Base-by-base conservation (phyloP, 257 asterid species). In the Solanum chmielewskii region DNA sequence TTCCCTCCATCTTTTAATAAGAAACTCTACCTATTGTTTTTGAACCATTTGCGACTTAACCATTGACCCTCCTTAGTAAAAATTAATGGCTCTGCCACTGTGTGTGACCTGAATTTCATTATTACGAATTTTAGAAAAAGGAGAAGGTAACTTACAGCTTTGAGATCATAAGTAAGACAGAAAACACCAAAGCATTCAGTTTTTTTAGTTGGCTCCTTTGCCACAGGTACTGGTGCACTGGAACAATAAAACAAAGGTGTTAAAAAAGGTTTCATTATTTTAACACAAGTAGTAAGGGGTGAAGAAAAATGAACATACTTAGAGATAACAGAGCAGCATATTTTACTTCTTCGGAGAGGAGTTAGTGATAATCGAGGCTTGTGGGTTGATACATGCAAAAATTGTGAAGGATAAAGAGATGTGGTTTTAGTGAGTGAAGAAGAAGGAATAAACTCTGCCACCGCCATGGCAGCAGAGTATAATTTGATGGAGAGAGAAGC, bases 121-220 rank as follows among this genome's bases (percentile, higher is more conserved):
- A 52, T 52, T 52, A 52, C 23, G 35, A 33, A 33, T 33, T 33
- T 33, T 33, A 33, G 35, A 33, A 33, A 33, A 33, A 33, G 35
- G 35, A 33, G 62, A 69, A 69, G 14, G 29, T 60, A 90, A 86
- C 97, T 92, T 85, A 97, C 98, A 91, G 98, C 96, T 88, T 87
- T 92, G 89, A 97, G 99, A 89, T 95, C 98, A 93, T 97, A 94
- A 89, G 99, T 97, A 89, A 97, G 98, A 83, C 98, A 95, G 88
- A 97, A 95, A 78, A 97, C 95, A 21, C 98, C 98, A 89, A 86
- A 95, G 89, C 98, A 95, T 0, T 94, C 99, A 0, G 92, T 88
- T 88, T 95, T 94, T 94, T 90, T 96, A 94, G 91, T 93, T 37
- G 86, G 62, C 62, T 52, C 62, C 62, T 52, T 52, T 21, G 62